Conservation (phyloP, 2,329 filamentous ascomycete genomes). For the Pestalotiopsis sp. region DNA sequence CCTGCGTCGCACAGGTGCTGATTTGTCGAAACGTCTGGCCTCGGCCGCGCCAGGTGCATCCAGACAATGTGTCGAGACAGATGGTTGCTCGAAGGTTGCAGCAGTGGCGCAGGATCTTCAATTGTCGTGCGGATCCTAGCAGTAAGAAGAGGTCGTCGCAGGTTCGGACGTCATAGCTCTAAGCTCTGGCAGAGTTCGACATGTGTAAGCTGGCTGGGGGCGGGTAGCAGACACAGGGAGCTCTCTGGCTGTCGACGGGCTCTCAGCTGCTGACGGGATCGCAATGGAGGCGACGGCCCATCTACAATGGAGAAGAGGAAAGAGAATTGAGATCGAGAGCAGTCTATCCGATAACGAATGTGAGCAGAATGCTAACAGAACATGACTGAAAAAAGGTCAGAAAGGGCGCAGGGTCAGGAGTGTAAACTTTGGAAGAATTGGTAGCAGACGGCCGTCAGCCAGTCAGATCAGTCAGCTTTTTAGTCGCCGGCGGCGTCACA, state of each 20-base stretch:
- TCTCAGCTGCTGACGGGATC: constrained; percentile 16
- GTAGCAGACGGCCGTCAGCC: background rate
- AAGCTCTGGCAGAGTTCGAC: background rate
- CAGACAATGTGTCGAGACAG: constrained; percentile 12
- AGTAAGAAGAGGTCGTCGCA: constrained; percentile 16
- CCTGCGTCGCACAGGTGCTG: constrained; percentile 18
- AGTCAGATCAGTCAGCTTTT: constrained; percentile 3
- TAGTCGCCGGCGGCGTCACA: background rate
- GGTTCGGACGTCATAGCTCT: constrained; percentile 31
- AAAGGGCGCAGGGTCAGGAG: background rate
- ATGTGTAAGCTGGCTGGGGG: constrained; percentile 21
- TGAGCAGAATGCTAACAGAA: background rate
- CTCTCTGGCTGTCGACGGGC: constrained; percentile 1
- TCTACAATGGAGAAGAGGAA: background rate
- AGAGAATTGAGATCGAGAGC: background rate
- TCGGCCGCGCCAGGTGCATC: constrained; percentile 20
- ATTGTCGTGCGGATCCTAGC: background rate
- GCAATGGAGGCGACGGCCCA: constrained; percentile 15
- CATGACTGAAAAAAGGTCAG: background rate
- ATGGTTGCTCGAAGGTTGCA: background rate
- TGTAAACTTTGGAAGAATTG: background rate
- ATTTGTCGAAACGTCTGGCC: constrained; percentile 16
- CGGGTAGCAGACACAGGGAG: background rate
- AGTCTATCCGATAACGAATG: constrained; percentile 3
- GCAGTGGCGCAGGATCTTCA: background rate